Conservation (phyloP, 805 yeast species). For the Alloascoidea africana region DNA sequence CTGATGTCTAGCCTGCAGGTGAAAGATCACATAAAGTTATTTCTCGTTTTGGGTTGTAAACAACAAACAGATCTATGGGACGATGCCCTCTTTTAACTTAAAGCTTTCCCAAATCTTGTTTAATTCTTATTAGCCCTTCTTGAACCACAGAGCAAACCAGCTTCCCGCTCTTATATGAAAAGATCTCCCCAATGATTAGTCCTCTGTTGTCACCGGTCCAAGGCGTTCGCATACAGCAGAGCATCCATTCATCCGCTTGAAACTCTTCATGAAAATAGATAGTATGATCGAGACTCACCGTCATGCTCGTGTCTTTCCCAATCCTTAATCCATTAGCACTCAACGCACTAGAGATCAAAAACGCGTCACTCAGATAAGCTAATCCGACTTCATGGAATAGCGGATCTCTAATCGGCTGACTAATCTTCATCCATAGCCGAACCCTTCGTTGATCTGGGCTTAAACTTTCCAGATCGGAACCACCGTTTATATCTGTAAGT, state of each 20-base stretch:
- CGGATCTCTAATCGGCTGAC: neutral
- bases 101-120: too few relatives aligned
- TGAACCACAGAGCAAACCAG: conserved; percentile 49
- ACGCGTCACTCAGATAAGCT: conserved; percentile 8
- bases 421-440: neutral
- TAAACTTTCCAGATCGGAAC: neutral
- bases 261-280: conserved; percentile 47
- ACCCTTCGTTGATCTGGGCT: neutral
- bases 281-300: conserved; percentile 48
- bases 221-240: conserved; percentile 30
- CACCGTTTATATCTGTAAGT: neutral
- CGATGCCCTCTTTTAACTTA: too few relatives aligned
- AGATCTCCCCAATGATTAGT: conserved; percentile 44
- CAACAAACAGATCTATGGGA: too few relatives aligned
- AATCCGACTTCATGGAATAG: conserved; percentile 5
- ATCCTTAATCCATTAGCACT: conserved; percentile 3
- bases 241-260: conserved; percentile 34
- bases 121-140: conserved; percentile 35
- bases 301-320: conserved; percentile 7
- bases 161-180: conserved; percentile 26
- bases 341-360: conserved; percentile 5
- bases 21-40: too few relatives aligned
- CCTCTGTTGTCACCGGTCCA: conserved; percentile 39
- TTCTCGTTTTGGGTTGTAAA: too few relatives aligned
- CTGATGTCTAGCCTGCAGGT: too few relatives aligned